A percentile compares a stretch with the other conserved stretches of the same genome.
phyloP scores from a whole-genome alignment of 768 basidiomycete genomes.

The Pleurotus citrinopileatus region DNA sequence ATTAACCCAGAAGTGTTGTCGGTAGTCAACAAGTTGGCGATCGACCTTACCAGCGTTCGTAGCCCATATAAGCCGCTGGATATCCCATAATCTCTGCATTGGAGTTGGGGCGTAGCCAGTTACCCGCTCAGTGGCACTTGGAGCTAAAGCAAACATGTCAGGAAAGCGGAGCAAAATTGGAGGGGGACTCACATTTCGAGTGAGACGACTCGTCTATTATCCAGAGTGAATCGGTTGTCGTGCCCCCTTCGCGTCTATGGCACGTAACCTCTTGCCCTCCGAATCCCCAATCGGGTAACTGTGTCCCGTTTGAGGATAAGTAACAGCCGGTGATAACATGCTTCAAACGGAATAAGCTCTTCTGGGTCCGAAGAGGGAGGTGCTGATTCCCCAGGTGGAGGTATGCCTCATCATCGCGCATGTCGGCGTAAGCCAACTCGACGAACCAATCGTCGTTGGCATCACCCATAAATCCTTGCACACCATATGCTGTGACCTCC shows the following conservation, averaged over 20 bases:
- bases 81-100: background rate
- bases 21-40: background rate
- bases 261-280: constrained; percentile 99
- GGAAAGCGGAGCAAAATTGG: no score
- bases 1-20: background rate
- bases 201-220: background rate
- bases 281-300: constrained; percentile 95
- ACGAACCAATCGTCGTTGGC: constrained; percentile 92
- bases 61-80: background rate
- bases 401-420: constrained; percentile 59
- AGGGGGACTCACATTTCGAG: background rate
- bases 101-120: no score
- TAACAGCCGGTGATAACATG: constrained; percentile 94
- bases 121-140: no score
- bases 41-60: background rate
- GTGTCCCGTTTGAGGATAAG: constrained; percentile 96
- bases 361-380: constrained; percentile 73
- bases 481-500: constrained; percentile 93
- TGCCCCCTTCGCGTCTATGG: constrained; percentile 85
- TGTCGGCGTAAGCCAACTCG: constrained; percentile 74
- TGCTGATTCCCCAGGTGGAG: no score
- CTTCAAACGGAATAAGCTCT: constrained; percentile 78
- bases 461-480: constrained; percentile 81
- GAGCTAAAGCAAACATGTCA: background rate
- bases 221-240: background rate